Evolutionary conservation across 192 early-diverging fungal species (phyloP).

Genomic region (Allomyces arbusculus): DNA sequence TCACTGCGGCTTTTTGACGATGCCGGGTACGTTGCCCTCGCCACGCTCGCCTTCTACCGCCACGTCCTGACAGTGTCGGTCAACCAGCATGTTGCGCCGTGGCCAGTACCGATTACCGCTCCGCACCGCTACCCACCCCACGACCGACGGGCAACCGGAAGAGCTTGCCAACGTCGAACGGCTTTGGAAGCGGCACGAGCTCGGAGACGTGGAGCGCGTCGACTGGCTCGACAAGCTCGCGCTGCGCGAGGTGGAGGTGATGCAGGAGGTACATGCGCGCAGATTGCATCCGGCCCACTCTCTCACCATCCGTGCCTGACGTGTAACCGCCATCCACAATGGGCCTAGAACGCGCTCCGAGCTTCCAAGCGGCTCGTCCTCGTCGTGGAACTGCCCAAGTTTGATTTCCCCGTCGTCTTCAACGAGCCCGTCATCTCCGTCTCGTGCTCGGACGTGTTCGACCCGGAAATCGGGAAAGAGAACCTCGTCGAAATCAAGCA

Average conservation of each 20-base stretch:
- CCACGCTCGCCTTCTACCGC: too few relatives aligned
- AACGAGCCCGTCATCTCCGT: constrained; percentile 34
- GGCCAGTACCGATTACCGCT: too few relatives aligned
- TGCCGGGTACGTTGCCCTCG: too few relatives aligned
- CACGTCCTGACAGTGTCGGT: too few relatives aligned
- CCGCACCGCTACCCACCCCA: too few relatives aligned
- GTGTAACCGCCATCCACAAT: constrained; percentile 1
- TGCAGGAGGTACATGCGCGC: constrained; percentile 50
- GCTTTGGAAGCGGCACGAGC: constrained; percentile 62
- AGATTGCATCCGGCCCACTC: background rate
- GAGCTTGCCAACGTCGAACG: constrained; percentile 33
- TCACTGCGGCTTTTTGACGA: background rate
- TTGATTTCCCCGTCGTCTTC: constrained; percentile 91
- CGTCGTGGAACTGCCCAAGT: constrained; percentile 77
- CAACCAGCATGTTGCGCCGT: too few relatives aligned
- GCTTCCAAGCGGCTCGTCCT: constrained; percentile 46
- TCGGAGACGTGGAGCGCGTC: constrained; percentile 60
- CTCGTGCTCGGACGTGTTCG: constrained; percentile 25
- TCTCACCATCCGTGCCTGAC: background rate
- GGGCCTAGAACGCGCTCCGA: constrained; percentile 24
- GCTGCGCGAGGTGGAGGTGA: constrained; percentile 70
- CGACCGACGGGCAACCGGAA: constrained; percentile 26
- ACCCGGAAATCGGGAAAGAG: constrained; percentile 72
- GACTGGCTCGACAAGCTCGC: constrained; percentile 88
- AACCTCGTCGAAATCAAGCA: constrained; percentile 95